Conservation (phyloP, 345 rosid species). For the Microthlaspi erraticum region DNA sequence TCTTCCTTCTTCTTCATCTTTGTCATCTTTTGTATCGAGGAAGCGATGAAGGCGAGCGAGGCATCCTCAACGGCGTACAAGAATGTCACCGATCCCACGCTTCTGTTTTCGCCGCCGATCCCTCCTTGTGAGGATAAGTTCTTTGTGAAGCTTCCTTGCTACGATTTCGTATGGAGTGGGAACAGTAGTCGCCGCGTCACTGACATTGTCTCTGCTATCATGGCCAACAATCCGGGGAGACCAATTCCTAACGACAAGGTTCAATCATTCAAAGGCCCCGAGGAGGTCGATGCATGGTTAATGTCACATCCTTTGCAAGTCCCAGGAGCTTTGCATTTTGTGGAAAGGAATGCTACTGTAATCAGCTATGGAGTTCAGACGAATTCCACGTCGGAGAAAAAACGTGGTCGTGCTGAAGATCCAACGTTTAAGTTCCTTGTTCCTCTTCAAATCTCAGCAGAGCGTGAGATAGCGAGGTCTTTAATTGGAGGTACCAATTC, state of each 20-base stretch:
- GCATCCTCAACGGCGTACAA: constrained; percentile 46
- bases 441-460: constrained; percentile 89
- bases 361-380: constrained; percentile 84
- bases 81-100: constrained; percentile 52
- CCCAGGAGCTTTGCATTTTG: constrained; percentile 83
- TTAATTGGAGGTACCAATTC: constrained; percentile 64
- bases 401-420: constrained; percentile 69
- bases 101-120: constrained; percentile 57
- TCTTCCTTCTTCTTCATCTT: constrained; percentile 85
- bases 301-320: constrained; percentile 55
- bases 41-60: constrained; percentile 47
- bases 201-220: constrained; percentile 56
- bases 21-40: constrained; percentile 70
- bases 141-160: constrained; percentile 61
- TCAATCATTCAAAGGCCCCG: constrained; percentile 63
- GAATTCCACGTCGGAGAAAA: constrained; percentile 60
- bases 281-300: constrained; percentile 78
- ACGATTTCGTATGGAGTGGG: constrained; percentile 93
- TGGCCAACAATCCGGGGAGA: constrained; percentile 75
- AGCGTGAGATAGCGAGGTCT: constrained; percentile 90
- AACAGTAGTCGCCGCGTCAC: constrained; percentile 51
- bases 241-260: constrained; percentile 69
- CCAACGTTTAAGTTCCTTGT: constrained; percentile 82
- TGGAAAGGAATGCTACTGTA: constrained; percentile 53
- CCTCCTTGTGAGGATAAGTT: constrained; percentile 84